Conservation (phyloP, 495 filamentous ascomycete genomes). For the Lentithecium fluviatile region DNA sequence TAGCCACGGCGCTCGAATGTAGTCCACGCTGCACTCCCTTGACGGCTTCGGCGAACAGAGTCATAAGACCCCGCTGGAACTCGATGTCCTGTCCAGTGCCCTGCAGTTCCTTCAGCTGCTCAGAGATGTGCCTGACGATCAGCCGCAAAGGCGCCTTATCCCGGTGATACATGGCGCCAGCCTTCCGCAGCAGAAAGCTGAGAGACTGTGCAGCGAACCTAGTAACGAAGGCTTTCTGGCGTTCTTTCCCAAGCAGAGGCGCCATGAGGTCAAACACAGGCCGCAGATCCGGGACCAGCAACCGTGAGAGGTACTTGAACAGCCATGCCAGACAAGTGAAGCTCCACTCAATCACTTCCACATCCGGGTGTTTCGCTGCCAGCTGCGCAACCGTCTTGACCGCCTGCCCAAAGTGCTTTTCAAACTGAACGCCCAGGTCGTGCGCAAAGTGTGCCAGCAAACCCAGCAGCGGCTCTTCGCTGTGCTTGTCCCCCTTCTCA, state of each 20-base stretch:
- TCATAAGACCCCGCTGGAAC: slow-evolving; percentile 86
- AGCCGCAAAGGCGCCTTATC: slow-evolving; percentile 64
- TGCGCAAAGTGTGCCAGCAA: slow-evolving; percentile 87
- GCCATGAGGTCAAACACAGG: slow-evolving; percentile 80
- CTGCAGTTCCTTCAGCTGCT: slow-evolving; percentile 59
- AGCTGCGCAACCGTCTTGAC: slow-evolving; percentile 66
- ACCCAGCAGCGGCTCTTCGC: slow-evolving; percentile 80
- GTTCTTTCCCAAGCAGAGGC: slow-evolving; percentile 78
- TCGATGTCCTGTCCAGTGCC: slow-evolving; percentile 53
- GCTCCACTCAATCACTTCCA: slow-evolving; percentile 92
- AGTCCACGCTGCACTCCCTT: slow-evolving; percentile 76
- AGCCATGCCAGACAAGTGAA: slow-evolving; percentile 93
- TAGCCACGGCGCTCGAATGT: slow-evolving; percentile 75
- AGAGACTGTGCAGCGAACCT: slow-evolving; percentile 92
- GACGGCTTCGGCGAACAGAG: slow-evolving; percentile 81
- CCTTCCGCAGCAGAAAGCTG: slow-evolving; percentile 89
- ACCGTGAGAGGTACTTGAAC: slow-evolving; percentile 90
- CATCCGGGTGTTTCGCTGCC: slow-evolving; percentile 60
- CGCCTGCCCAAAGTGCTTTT: slow-evolving; percentile 73
- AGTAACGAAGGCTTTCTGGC: slow-evolving; percentile 77
- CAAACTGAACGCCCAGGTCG: slow-evolving; percentile 84
- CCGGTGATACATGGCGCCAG: slow-evolving; percentile 69
- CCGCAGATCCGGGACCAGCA: slow-evolving; percentile 79
- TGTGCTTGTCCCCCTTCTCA: slow-evolving; percentile 66
- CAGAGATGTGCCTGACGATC: slow-evolving; percentile 66